A percentile compares a stretch with the other conserved stretches of the same genome.
phyloP scores from a whole-genome alignment of 1,284 basidiomycete species.

The Phellopilus nigrolimitatus region DNA sequence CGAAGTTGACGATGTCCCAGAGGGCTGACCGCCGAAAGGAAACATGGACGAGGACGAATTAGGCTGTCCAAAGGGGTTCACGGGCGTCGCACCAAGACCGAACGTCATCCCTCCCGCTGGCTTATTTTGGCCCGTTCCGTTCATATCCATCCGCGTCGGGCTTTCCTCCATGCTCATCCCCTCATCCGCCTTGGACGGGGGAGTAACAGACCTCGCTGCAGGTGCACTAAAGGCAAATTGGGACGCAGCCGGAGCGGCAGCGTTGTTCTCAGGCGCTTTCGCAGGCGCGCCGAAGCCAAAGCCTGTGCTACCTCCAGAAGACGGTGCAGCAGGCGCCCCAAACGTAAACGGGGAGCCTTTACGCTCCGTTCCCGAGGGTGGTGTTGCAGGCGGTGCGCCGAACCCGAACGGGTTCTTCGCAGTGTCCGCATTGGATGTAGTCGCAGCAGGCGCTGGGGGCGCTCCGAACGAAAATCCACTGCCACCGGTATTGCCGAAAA shows the following conservation, averaged over 20 bases:
- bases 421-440: conserved; percentile 2
- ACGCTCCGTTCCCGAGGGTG: conserved; percentile 18
- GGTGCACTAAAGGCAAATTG: conserved; percentile 31
- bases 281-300: conserved; percentile 21
- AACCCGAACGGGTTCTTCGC: conserved; percentile 22
- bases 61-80: conserved; percentile 11
- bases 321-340: conserved; percentile 9
- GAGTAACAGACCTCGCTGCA: conserved; percentile 41
- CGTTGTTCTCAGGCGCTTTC: conserved; percentile 15
- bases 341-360: conserved; percentile 11
- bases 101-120: conserved; percentile 44
- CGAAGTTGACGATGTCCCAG: conserved; percentile 16
- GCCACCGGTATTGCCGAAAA: conserved; percentile 15
- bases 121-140: conserved; percentile 31
- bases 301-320: conserved; percentile 8
- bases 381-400: conserved; percentile 23
- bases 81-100: conserved; percentile 18
- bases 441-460: conserved; percentile 7
- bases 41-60: conserved; percentile 14
- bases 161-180: conserved; percentile 70
- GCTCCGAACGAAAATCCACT: conserved; percentile 13
- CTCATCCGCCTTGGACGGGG: conserved; percentile 44
- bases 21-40: conserved; percentile 23
- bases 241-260: conserved; percentile 22
- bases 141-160: conserved; percentile 45